Evolutionary conservation across 768 basidiomycete genomes (phyloP), one percentile per base, ranked within the genome.

Genomic region (Pholiota microspora): DNA sequence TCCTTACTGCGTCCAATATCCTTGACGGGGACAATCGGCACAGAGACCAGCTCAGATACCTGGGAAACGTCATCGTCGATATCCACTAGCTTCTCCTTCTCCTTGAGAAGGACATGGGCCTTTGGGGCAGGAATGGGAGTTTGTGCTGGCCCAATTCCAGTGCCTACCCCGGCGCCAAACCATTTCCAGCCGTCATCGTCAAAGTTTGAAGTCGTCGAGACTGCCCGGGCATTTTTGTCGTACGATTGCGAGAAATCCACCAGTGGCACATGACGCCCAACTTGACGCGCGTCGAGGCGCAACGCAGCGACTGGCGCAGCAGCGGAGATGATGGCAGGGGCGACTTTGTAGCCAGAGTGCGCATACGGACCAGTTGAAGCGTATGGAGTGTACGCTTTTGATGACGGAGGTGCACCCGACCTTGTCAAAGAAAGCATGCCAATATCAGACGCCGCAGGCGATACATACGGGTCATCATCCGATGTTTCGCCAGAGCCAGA

Each of bases 401-500:
- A 24, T 16, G 40, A 42, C 3, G 40, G 21, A 6, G 21, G 40
- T 10, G 18, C 18, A 21, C n/a, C n/a, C 16, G 38, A 21, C 2
- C 16, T 29, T 27, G 16, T 48, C 46, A 48, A 18, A 10, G 57
- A 29, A 8, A 51, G 24, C 23, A 63, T 49, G 5, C 60, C 61
- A 24, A 64, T 62, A 46, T 66, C 61, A 7, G 63, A 64, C 10
- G 63, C 55, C 24, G 62, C 59, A 4, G 61, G 61, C 3, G 64
- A 66, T n/a, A 60, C 53, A 25, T 50, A 49, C n/a, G 51, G 27
- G 15, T 50, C 48, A 13, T 35, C 59, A 9, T 58, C 59, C 35
- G 28, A 32, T 4, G 28, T 36, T 7, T 28, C 32, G 4, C 38
- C 45, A 4, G 58, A 54, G 10, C 56, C 57, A 5, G 60, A 58